phyloP scores from a whole-genome alignment of 176 grass and related monocot species.

The Cenchrus americanus region DNA sequence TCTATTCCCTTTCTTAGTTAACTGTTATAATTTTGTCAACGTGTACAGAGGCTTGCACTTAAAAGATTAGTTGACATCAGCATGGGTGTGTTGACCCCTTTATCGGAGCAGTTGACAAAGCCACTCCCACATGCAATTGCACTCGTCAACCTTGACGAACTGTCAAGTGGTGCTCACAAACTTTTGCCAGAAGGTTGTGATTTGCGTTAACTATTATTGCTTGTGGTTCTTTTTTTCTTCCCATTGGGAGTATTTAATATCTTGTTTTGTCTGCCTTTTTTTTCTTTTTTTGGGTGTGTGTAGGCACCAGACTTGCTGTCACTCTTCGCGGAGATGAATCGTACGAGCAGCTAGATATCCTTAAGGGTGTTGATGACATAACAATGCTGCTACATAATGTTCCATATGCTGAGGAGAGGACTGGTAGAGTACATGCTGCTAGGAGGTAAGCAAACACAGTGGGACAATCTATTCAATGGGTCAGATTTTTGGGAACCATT shows the following conservation, averaged over 20 bases:
- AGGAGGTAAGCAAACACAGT: conserved; percentile 65
- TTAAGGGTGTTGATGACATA: conserved; percentile 80
- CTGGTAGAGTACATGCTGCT: conserved; percentile 81
- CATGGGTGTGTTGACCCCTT: conserved; percentile 81
- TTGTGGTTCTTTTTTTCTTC: background rate
- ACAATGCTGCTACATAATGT: conserved; percentile 84
- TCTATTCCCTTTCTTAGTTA: conserved; percentile 11
- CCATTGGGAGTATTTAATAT: background rate
- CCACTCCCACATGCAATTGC: conserved; percentile 86
- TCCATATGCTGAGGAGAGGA: conserved; percentile 77
- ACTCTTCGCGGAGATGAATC: conserved; percentile 80
- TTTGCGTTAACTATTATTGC: conserved; percentile 33
- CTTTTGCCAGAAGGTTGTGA: conserved; percentile 89
- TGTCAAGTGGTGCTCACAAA: conserved; percentile 78
- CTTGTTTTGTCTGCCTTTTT: conserved; percentile 8
- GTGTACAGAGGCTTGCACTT: conserved; percentile 85
- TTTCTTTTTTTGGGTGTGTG: conserved; percentile 22
- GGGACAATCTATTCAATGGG: background rate
- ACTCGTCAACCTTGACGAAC: conserved; percentile 83
- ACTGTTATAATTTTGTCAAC: conserved; percentile 41
- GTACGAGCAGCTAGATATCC: conserved; percentile 65
- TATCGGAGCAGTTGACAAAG: conserved; percentile 91
- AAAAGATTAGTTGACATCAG: conserved; percentile 97
- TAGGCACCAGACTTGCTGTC: conserved; percentile 89
- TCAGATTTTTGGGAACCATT: background rate